These are phyloP conservation scores for Neonectria coccinea DNA, from an alignment of 2,329 filamentous ascomycete species.

Conservation along the genomic window DNA sequence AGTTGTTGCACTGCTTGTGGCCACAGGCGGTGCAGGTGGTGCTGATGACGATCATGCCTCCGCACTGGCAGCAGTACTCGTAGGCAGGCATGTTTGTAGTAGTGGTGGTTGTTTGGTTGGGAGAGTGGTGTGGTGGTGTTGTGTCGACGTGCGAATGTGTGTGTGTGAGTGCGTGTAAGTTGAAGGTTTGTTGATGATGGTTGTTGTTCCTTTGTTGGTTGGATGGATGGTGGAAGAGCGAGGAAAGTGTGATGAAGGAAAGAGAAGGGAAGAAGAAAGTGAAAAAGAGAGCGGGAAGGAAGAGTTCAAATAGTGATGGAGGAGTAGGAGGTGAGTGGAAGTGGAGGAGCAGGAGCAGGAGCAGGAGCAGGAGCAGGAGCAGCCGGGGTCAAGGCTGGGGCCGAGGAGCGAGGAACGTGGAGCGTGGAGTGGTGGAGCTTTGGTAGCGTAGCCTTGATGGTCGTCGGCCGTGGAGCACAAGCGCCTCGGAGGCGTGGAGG, in stretches of 20 bases:
- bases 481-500: conserved; percentile 14
- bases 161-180: neutral
- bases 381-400: conserved; percentile 18
- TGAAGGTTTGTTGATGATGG: neutral
- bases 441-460: conserved; percentile 19
- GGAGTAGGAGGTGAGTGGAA: conserved; percentile 13
- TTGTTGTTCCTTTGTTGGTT: conserved; percentile 3
- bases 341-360: conserved; percentile 10
- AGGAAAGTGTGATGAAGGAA: conserved; percentile 14
- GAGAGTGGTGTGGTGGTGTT: conserved; percentile 10
- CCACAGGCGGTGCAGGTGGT: conserved; percentile 63
- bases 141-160: conserved; percentile 5
- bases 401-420: conserved; percentile 15
- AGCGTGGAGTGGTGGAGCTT: neutral
- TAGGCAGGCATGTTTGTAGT: conserved; percentile 57
- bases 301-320: conserved; percentile 39
- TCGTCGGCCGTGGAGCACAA: conserved; percentile 9
- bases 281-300: conserved; percentile 27
- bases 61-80: conserved; percentile 68
- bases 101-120: conserved; percentile 24
- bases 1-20: conserved; percentile 63
- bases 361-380: conserved; percentile 15
- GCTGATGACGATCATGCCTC: conserved; percentile 68
- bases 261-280: neutral
- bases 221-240: conserved; percentile 8